Conservation (phyloP, 106 monocot genomes). For the Chionographis japonica region DNA sequence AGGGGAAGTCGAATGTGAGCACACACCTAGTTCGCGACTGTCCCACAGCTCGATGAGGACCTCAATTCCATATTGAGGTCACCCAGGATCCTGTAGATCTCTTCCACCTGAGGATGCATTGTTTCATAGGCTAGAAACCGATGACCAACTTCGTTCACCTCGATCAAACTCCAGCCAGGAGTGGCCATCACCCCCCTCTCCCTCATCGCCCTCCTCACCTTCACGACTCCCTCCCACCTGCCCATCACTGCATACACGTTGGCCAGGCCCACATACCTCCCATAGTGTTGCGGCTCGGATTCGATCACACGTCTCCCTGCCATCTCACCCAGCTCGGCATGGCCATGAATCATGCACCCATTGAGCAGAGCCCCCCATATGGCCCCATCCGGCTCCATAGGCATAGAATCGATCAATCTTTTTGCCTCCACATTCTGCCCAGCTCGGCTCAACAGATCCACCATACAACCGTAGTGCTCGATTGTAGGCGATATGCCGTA, state of each 20-base stretch:
- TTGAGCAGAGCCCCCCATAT: conserved; percentile 42
- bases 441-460: conserved; percentile 37
- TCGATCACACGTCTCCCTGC: conserved; percentile 23
- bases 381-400: conserved; percentile 28
- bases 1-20: too few relatives aligned
- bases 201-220: conserved; percentile 27
- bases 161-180: conserved; percentile 38
- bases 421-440: conserved; percentile 25
- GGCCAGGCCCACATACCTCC: conserved; percentile 39
- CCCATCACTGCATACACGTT: conserved; percentile 29
- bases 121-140: conserved; percentile 7
- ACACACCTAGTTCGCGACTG: too few relatives aligned
- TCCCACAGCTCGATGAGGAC: neutral
- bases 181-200: neutral
- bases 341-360: conserved; percentile 36
- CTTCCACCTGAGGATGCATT: conserved; percentile 2
- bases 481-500: conserved; percentile 18
- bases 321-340: conserved; percentile 16
- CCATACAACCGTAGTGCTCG: conserved; percentile 53
- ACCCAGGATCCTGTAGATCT: conserved; percentile 9
- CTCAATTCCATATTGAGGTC: neutral
- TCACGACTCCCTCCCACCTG: conserved; percentile 31
- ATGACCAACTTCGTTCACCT: conserved; percentile 4
- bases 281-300: conserved; percentile 32
- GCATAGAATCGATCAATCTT: conserved; percentile 25